These are phyloP conservation scores for Allium fistulosum DNA, from an alignment of 106 monocot species.

Conservation along the genomic window DNA sequence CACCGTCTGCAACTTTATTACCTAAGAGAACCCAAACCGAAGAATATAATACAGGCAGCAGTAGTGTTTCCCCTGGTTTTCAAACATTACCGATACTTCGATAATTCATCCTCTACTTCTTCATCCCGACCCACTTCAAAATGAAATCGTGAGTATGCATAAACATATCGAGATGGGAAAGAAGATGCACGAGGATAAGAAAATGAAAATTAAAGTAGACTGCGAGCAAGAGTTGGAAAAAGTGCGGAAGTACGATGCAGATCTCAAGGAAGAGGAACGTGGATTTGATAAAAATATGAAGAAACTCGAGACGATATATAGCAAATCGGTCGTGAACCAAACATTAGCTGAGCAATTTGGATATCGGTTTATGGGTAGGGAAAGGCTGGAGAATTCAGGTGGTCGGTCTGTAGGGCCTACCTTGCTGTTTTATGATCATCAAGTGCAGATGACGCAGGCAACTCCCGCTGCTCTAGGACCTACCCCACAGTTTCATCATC, in stretches of 20 bases:
- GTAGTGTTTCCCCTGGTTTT: too few relatives aligned
- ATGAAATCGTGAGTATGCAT: constrained; percentile 50
- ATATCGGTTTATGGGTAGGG: constrained; percentile 32
- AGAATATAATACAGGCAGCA: too few relatives aligned
- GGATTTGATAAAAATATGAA: constrained; percentile 25
- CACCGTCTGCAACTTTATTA: too few relatives aligned
- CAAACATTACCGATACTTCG: too few relatives aligned
- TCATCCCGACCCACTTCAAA: constrained; percentile 62
- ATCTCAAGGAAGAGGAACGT: constrained; percentile 37
- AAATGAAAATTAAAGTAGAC: constrained; percentile 24
- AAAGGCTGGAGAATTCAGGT: too few relatives aligned
- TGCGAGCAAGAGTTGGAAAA: constrained; percentile 46
- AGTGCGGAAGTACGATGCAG: constrained; percentile 44
- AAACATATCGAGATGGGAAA: constrained; percentile 22
- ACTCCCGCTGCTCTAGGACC: too few relatives aligned
- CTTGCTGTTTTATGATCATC: too few relatives aligned
- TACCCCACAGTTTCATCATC: too few relatives aligned
- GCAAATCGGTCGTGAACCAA: constrained; percentile 44
- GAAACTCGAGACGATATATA: constrained; percentile 28
- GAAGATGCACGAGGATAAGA: constrained; percentile 56
- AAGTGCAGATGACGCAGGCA: too few relatives aligned
- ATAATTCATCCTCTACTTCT: constrained; percentile 3
- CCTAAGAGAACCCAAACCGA: too few relatives aligned
- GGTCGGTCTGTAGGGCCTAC: too few relatives aligned
- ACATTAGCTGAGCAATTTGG: constrained; percentile 71